These are phyloP conservation scores for Penstemon eatonii DNA, from an alignment of 257 asterid genomes.

Conservation along the genomic window DNA sequence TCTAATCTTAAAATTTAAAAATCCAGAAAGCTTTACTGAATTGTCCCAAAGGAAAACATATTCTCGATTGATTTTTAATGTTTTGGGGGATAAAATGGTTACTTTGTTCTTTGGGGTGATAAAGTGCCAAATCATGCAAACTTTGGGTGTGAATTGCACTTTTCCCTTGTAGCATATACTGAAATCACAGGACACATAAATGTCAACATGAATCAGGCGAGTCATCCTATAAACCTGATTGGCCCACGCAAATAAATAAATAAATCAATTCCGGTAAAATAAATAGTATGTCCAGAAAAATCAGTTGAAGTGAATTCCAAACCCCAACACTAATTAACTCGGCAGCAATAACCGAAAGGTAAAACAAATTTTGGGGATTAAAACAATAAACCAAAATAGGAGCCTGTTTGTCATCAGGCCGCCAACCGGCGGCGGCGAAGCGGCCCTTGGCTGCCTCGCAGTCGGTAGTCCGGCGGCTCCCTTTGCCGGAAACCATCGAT, in stretches of 20 bases:
- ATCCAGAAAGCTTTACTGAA: no score
- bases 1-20: no score
- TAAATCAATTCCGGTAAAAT: neutral
- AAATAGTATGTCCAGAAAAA: neutral
- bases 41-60: no score
- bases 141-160: no score
- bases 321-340: neutral
- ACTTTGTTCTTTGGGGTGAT: neutral
- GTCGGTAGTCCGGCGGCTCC: conserved; percentile 44
- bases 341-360: neutral
- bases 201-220: conserved; percentile 13
- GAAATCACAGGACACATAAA: no score
- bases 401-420: conserved; percentile 58
- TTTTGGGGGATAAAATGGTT: neutral
- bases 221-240: neutral
- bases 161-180: no score
- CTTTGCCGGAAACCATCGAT: conserved; percentile 35
- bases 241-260: neutral
- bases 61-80: neutral
- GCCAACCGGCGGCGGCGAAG: conserved; percentile 51
- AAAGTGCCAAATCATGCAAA: no score
- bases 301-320: neutral
- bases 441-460: conserved; percentile 41
- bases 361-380: neutral
- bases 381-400: conserved; percentile 50